Evolutionary conservation across 108 stramenopile species (phyloP).

Genomic region (Skeletonema tropicum): DNA sequence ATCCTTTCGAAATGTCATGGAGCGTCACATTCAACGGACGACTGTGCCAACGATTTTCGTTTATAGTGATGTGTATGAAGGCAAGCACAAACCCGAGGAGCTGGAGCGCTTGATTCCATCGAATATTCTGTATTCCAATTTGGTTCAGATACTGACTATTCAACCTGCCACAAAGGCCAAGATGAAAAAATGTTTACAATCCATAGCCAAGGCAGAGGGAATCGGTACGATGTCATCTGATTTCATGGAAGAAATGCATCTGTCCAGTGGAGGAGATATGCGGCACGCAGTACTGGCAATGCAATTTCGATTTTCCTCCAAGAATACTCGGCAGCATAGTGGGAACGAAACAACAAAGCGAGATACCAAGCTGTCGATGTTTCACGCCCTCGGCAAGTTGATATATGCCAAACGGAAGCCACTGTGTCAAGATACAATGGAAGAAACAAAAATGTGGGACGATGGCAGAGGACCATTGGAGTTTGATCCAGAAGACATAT

Average conservation of each 20-base stretch:
- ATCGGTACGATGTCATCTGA: slow-evolving; percentile 21
- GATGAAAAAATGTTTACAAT: slow-evolving; percentile 72
- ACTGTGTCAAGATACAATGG: slow-evolving; percentile 2
- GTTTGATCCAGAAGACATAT: slow-evolving; percentile 82
- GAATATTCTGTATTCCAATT: slow-evolving; percentile 51
- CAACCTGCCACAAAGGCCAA: slow-evolving; percentile 75
- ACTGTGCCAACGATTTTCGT: slow-evolving; percentile 71
- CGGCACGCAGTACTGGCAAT: slow-evolving; percentile 84
- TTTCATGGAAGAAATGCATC: slow-evolving; percentile 66
- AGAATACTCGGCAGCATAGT: neutral
- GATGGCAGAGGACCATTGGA: slow-evolving; percentile 56
- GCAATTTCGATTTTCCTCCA: slow-evolving; percentile 61
- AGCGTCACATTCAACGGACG: slow-evolving; percentile 57
- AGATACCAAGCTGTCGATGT: slow-evolving; percentile 76
- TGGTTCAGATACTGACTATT: slow-evolving; percentile 60
- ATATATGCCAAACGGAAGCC: slow-evolving; percentile 83
- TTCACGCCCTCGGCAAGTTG: slow-evolving; percentile 90
- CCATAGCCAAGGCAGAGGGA: slow-evolving; percentile 52
- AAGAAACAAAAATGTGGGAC: slow-evolving; percentile 29
- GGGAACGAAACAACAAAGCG: slow-evolving; percentile 20
- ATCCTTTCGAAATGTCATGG: slow-evolving; percentile 71
- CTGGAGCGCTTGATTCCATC: slow-evolving; percentile 71
- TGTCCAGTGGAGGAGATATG: slow-evolving; percentile 77
- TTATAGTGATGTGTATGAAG: slow-evolving; percentile 79
- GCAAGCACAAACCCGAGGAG: slow-evolving; percentile 79